Conservation (phyloP, 257 asterid genomes). For the Lavandula angustifolia region DNA sequence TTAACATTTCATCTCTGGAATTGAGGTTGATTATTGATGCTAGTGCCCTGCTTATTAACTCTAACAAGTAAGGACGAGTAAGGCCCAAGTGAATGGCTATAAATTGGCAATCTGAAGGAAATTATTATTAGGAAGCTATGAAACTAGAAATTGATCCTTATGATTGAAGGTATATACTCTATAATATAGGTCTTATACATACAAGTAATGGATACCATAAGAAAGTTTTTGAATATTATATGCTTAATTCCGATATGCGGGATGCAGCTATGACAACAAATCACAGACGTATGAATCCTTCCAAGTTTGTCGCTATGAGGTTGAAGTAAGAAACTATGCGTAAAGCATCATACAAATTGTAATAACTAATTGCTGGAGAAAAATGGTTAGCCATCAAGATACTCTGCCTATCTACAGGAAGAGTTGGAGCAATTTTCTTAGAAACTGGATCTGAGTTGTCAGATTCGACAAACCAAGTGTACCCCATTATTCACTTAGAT, state of each 20-base stretch:
- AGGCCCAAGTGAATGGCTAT: neutral
- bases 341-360: neutral
- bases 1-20: neutral
- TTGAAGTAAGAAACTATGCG: neutral
- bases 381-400: constrained; percentile 4
- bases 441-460: constrained; percentile 6
- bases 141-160: too few relatives aligned
- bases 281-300: neutral
- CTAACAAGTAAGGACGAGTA: neutral
- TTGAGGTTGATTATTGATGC: constrained; percentile 17
- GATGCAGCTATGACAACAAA: neutral
- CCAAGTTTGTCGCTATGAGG: neutral
- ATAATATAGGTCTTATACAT: too few relatives aligned
- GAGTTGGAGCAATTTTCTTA: neutral
- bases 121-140: too few relatives aligned
- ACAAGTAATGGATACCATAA: too few relatives aligned
- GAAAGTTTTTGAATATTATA: too few relatives aligned
- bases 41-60: neutral
- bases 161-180: too few relatives aligned
- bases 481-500: neutral
- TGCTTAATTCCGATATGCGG: too few relatives aligned
- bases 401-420: neutral
- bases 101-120: neutral
- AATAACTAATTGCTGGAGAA: neutral
- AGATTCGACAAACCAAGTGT: neutral